These are phyloP conservation scores for Wakefieldia striispora DNA, from an alignment of 768 basidiomycete species.

Conservation along the genomic window DNA sequence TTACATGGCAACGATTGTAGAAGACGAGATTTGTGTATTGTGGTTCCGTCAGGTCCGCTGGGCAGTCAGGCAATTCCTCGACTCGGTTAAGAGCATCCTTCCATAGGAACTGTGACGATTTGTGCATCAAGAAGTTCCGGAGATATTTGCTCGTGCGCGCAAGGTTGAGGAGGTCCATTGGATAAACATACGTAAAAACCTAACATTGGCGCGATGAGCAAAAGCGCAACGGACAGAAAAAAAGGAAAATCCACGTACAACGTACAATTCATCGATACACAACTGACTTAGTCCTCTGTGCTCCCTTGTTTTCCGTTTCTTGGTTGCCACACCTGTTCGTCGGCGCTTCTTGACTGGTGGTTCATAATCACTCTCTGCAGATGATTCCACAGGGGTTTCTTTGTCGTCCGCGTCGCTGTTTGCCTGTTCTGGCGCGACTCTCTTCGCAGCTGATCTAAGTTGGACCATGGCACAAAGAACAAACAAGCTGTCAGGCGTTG, in stretches of 20 bases:
- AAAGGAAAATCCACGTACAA: slow-evolving; percentile 7
- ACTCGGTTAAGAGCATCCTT: slow-evolving; percentile 28
- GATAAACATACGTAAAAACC: slow-evolving; percentile 41
- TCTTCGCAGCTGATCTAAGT: neutral
- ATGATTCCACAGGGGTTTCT: too few relatives aligned
- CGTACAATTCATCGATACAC: slow-evolving; percentile 22
- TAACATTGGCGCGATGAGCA: slow-evolving; percentile 7
- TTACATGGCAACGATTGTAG: slow-evolving; percentile 19
- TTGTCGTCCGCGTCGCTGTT: neutral
- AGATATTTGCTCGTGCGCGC: slow-evolving; percentile 39
- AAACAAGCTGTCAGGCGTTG: too few relatives aligned
- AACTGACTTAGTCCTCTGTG: slow-evolving; percentile 8
- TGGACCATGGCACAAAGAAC: too few relatives aligned
- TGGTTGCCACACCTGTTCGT: neutral
- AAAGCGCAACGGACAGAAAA: neutral
- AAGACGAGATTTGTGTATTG: slow-evolving; percentile 43
- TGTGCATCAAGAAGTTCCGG: slow-evolving; percentile 35
- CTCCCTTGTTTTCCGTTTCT: slow-evolving; percentile 7
- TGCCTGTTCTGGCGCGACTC: neutral
- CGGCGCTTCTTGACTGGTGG: slow-evolving; percentile 3
- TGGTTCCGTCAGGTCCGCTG: slow-evolving; percentile 41
- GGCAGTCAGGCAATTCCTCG: slow-evolving; percentile 39
- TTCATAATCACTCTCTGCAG: neutral
- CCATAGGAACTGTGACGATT: slow-evolving; percentile 28
- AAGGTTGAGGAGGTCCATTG: slow-evolving; percentile 30